A percentile compares a stretch with the other conserved stretches of the same genome.
phyloP scores from a whole-genome alignment of 2,329 filamentous ascomycete genomes.

The Phyllosticta citribraziliensis region DNA sequence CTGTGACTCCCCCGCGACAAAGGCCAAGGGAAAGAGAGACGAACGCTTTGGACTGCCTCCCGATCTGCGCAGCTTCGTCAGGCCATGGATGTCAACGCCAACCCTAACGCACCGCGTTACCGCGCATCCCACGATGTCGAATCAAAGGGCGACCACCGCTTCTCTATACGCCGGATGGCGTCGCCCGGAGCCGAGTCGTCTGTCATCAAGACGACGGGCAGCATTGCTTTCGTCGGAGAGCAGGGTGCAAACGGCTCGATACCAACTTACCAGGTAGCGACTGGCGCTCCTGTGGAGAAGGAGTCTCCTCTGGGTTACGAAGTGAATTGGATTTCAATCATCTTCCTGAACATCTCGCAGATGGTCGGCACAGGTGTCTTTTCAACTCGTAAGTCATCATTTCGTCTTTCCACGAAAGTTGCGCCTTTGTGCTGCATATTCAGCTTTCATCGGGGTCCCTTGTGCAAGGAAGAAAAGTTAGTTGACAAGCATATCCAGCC shows the following conservation, averaged over 20 bases:
- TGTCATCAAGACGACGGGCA: slow-evolving; percentile 24
- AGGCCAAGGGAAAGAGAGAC: not conserved
- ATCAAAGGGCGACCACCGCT: not conserved
- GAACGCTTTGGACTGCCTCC: too few species aligned
- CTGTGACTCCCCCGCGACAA: not conserved
- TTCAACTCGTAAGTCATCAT: slow-evolving; percentile 46
- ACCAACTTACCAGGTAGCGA: slow-evolving; percentile 49
- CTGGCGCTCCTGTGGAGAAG: slow-evolving; percentile 51
- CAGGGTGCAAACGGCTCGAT: slow-evolving; percentile 41
- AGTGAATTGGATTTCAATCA: slow-evolving; percentile 46
- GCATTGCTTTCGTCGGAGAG: slow-evolving; percentile 33
- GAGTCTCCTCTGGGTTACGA: slow-evolving; percentile 50
- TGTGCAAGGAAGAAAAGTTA: not conserved
- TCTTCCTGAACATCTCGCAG: slow-evolving; percentile 52
- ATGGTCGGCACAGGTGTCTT: slow-evolving; percentile 58
- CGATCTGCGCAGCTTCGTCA: not conserved
- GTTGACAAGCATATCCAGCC: slow-evolving; percentile 28
- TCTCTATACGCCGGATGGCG: not conserved
- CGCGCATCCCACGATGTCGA: not conserved
- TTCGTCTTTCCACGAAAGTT: too few species aligned
- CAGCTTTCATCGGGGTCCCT: not conserved
- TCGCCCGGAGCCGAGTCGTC: slow-evolving; percentile 1
- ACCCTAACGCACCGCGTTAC: not conserved
- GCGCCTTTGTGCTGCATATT: too few species aligned
- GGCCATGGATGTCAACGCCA: not conserved